Evolutionary conservation across 495 filamentous ascomycete species (phyloP).

Genomic region (Neurospora sublineolata): DNA sequence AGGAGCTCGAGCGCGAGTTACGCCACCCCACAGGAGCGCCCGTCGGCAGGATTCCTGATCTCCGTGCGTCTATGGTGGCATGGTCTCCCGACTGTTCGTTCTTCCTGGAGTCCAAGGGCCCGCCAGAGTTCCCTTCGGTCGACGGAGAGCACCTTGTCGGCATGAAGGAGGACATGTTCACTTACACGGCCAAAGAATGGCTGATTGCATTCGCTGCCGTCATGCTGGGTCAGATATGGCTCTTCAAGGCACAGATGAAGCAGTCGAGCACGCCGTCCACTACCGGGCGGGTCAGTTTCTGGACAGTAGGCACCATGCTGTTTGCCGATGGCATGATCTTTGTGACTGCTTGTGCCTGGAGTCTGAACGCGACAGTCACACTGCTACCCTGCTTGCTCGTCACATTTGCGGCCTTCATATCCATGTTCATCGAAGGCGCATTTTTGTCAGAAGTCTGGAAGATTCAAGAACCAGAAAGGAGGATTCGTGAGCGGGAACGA

Average conservation of each 20-base stretch:
- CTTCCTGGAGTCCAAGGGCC: conserved; percentile 77
- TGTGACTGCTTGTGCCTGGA: conserved; percentile 47
- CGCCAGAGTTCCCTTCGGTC: conserved; percentile 53
- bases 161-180: conserved; percentile 65
- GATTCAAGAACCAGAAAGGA: conserved; percentile 72
- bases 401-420: conserved; percentile 56
- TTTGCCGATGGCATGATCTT: conserved; percentile 68
- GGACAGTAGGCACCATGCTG: conserved; percentile 73
- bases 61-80: conserved; percentile 72
- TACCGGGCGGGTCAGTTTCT: conserved; percentile 79
- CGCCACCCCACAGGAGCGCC: conserved; percentile 76
- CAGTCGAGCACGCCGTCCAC: conserved; percentile 93
- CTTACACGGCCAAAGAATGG: conserved; percentile 52
- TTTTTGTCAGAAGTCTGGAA: conserved; percentile 85
- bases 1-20: conserved; percentile 71
- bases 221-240: conserved; percentile 56
- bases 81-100: conserved; percentile 94
- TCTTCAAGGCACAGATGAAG: conserved; percentile 77
- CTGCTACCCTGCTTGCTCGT: conserved; percentile 65
- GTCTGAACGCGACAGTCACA: conserved; percentile 49
- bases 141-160: conserved; percentile 62
- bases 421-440: conserved; percentile 55
- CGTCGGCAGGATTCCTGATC: conserved; percentile 49
- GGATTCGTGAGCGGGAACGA: conserved; percentile 43
- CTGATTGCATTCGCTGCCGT: conserved; percentile 54